A percentile compares a stretch with the other conserved stretches of the same genome.
These are phyloP conservation scores for Candida namnaoensis DNA, from an alignment of 805 yeast genomes.

Conservation along the genomic window DNA sequence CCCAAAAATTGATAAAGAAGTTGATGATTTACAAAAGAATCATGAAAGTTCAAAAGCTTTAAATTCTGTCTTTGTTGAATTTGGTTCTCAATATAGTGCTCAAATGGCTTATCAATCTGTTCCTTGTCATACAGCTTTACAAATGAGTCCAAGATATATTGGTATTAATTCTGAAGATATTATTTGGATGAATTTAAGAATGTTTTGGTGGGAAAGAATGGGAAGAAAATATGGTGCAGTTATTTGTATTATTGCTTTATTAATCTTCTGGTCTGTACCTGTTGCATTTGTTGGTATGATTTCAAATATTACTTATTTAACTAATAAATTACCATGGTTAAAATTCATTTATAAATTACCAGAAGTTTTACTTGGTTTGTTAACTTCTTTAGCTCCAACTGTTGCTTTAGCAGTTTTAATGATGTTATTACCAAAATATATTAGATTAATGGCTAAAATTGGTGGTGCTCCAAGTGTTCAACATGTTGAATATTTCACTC, in stretches of 20 bases:
- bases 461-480: constrained; percentile 52
- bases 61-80: constrained; percentile 75
- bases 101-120: constrained; percentile 62
- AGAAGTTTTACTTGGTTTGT: constrained; percentile 41
- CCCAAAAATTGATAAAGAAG: constrained; percentile 49
- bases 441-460: constrained; percentile 52
- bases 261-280: constrained; percentile 68
- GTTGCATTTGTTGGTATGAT: constrained; percentile 73
- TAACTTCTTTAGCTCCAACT: constrained; percentile 66
- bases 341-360: constrained; percentile 52
- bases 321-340: constrained; percentile 46
- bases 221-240: constrained; percentile 42
- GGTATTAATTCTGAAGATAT: constrained; percentile 61
- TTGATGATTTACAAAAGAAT: constrained; percentile 42
- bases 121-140: constrained; percentile 57
- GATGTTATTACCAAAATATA: constrained; percentile 58
- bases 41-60: constrained; percentile 48
- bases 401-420: constrained; percentile 55
- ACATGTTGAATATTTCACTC: constrained; percentile 54
- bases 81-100: constrained; percentile 67
- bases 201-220: constrained; percentile 75
- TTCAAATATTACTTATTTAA: constrained; percentile 58
- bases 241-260: constrained; percentile 44
- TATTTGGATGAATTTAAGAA: constrained; percentile 64
- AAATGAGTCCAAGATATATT: constrained; percentile 48